phyloP scores from a whole-genome alignment of 768 basidiomycete genomes.

The Collybiopsis luxurians region DNA sequence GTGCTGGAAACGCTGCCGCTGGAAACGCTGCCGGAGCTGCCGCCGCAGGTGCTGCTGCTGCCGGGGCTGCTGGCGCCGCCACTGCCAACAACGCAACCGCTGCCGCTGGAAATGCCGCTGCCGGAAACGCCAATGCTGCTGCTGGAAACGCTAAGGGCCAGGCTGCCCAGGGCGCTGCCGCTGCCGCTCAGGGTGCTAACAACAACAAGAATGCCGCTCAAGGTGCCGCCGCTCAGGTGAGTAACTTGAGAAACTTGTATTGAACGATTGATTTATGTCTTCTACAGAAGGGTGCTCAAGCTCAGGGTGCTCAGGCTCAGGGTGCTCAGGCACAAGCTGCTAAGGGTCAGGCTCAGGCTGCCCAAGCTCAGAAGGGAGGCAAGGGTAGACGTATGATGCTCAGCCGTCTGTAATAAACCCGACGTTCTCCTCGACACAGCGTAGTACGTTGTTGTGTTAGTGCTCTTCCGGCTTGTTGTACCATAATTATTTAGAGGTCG shows the following conservation, averaged over 20 bases:
- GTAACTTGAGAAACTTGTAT: too few relatives aligned
- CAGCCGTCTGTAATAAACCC: not conserved
- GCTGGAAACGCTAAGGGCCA: not conserved
- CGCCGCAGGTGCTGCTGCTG: conserved; percentile 14
- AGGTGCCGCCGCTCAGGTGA: not conserved
- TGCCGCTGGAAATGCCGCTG: not conserved
- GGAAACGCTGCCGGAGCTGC: conserved; percentile 11
- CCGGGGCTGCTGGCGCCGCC: conserved; percentile 8
- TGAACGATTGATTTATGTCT: too few relatives aligned
- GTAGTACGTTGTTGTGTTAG: not conserved
- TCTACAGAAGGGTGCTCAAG: not conserved
- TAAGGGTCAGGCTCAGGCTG: not conserved
- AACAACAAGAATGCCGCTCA: not conserved
- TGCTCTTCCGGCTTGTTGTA: not conserved
- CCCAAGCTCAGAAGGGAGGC: not conserved
- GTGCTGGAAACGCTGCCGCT: conserved; percentile 7
- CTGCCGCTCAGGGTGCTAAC: not conserved
- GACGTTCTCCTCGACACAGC: not conserved
- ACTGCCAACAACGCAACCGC: conserved; percentile 4
- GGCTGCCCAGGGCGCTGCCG: not conserved
- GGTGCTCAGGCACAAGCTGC: not conserved
- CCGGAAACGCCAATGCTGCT: conserved; percentile 1
- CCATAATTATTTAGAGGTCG: not conserved
- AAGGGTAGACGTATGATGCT: not conserved
- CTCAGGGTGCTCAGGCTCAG: not conserved